These are phyloP conservation scores for Albifimbria verrucaria DNA, from an alignment of 2,329 filamentous ascomycete species.

Conservation along the genomic window DNA sequence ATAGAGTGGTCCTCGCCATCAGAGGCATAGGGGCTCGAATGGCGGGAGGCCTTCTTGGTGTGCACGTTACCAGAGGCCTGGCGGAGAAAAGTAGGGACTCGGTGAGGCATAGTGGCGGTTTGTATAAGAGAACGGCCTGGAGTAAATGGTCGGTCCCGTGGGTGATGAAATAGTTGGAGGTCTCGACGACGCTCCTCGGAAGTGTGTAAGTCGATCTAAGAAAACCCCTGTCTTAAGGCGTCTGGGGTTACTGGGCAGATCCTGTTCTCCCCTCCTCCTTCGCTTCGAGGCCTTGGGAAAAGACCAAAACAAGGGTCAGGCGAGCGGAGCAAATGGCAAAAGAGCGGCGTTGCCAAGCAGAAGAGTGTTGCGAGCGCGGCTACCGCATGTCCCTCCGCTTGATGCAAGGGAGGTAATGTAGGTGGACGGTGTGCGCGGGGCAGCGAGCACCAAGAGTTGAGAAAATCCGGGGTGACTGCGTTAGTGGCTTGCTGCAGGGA, in stretches of 20 bases:
- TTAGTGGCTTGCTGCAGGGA: no score
- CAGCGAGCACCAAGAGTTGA: no score
- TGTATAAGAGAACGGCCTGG: not conserved
- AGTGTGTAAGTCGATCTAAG: not conserved
- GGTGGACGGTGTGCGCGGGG: no score
- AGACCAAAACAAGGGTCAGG: not conserved
- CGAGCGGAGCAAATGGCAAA: not conserved
- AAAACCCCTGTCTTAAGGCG: not conserved
- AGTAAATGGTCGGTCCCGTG: not conserved
- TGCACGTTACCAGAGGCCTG: conserved; percentile 53
- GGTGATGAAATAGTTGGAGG: not conserved
- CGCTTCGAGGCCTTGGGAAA: not conserved
- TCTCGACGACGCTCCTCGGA: no score
- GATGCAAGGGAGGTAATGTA: no score
- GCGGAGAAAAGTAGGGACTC: conserved; percentile 55
- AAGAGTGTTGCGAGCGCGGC: not conserved
- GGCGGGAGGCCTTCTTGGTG: conserved; percentile 40
- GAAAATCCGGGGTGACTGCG: no score
- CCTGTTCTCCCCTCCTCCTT: not conserved
- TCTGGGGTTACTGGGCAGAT: no score
- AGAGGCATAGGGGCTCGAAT: conserved; percentile 30
- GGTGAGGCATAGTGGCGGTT: conserved; percentile 49
- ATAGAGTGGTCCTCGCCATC: conserved; percentile 30
- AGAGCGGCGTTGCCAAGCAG: not conserved
- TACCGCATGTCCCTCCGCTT: not conserved